Percentiles rank a stretch among this genome's conserved stretches.
These are phyloP conservation scores for Aureobasidium pullulans DNA, from an alignment of 2,329 filamentous ascomycete genomes.

Conservation along the genomic window DNA sequence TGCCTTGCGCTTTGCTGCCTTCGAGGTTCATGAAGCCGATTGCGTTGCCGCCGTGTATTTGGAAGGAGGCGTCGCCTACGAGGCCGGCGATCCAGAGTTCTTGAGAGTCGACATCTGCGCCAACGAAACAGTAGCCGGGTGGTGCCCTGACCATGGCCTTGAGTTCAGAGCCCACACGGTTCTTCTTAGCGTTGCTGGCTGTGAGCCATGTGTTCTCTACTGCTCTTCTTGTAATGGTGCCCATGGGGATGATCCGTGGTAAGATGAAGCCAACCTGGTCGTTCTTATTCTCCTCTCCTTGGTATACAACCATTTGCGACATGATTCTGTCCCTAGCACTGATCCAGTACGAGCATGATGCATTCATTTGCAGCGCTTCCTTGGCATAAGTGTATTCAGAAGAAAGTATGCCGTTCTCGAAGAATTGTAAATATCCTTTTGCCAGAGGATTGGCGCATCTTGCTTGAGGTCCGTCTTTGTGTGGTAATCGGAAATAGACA, in stretches of 20 bases:
- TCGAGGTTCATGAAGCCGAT: constrained; percentile 99
- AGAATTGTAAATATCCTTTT: constrained; percentile 83
- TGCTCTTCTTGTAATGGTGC: constrained; percentile 85
- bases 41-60: constrained; percentile 90
- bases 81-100: constrained; percentile 98
- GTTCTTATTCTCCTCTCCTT: constrained; percentile 47
- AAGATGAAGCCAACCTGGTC: constrained; percentile 68
- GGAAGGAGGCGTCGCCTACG: constrained; percentile 89
- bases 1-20: constrained; percentile 87
- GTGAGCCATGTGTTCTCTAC: constrained; percentile 99
- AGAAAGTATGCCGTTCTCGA: constrained; percentile 79
- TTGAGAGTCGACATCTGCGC: constrained; percentile 93
- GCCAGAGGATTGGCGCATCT: constrained; percentile 82
- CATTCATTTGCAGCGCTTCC: constrained; percentile 95
- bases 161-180: constrained; percentile 90
- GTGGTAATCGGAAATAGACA: constrained; percentile 85
- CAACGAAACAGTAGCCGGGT: constrained; percentile 84
- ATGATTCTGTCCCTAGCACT: constrained; percentile 87
- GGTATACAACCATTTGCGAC: constrained; percentile 91
- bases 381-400: constrained; percentile 88
- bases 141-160: constrained; percentile 96
- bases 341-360: constrained; percentile 98
- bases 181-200: constrained; percentile 92
- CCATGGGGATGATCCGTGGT: constrained; percentile 96
- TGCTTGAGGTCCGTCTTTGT: constrained; percentile 85